phyloP scores from a whole-genome alignment of 495 filamentous ascomycete species.

The Podospora pseudopauciseta region DNA sequence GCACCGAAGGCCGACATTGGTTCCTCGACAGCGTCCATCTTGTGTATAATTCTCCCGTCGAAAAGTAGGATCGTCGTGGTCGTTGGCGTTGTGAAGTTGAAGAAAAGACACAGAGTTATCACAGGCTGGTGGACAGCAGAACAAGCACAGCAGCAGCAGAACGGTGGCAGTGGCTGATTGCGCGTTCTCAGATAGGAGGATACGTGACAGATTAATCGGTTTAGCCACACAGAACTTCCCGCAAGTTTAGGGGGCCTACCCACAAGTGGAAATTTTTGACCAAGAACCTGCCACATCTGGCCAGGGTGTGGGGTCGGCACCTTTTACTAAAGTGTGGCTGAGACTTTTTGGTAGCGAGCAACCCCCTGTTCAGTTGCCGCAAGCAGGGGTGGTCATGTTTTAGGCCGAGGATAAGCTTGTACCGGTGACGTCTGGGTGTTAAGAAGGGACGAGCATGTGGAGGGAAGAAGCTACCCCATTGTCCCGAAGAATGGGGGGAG shows the following conservation, averaged over 20 bases:
- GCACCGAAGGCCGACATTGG: slow-evolving; percentile 32
- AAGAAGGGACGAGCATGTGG: slow-evolving; percentile 11
- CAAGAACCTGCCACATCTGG: too few relatives aligned
- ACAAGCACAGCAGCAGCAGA: background rate
- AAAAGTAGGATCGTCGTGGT: background rate
- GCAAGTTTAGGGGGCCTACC: too few relatives aligned
- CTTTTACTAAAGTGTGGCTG: background rate
- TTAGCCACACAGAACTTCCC: background rate
- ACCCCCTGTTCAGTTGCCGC: background rate
- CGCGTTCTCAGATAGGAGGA: background rate
- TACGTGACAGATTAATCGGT: background rate
- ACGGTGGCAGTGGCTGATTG: background rate
- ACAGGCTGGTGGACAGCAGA: background rate
- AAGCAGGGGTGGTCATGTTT: background rate
- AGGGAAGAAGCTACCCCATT: background rate
- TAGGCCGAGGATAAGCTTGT: slow-evolving; percentile 32
- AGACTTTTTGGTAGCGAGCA: background rate
- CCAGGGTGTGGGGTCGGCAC: background rate
- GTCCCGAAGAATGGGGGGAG: background rate
- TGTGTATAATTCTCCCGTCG: background rate
- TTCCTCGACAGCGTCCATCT: slow-evolving; percentile 30
- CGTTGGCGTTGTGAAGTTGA: too few relatives aligned
- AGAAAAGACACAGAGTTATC: background rate
- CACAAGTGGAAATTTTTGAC: too few relatives aligned
- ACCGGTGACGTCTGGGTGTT: background rate